phyloP scores from a whole-genome alignment of 2,329 filamentous ascomycete genomes.

The Fusarium ambrosium region DNA sequence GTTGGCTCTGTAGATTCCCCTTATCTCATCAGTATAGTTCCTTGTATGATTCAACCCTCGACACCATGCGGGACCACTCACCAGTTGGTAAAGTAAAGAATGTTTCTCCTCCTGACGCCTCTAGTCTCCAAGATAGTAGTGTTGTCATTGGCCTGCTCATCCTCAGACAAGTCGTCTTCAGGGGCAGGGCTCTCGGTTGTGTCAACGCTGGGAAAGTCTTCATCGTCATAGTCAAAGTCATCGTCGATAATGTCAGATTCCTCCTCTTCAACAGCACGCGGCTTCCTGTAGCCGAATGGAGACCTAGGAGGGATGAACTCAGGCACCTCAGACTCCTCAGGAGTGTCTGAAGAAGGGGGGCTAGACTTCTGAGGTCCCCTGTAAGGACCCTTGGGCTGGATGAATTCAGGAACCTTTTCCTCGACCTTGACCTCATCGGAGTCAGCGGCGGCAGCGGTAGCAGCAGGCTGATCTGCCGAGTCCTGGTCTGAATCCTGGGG shows the following conservation, averaged over 20 bases:
- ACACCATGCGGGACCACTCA: slow-evolving; percentile 44
- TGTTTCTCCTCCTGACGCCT: slow-evolving; percentile 51
- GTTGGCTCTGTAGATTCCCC: slow-evolving; percentile 77
- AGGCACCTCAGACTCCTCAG: slow-evolving; percentile 1
- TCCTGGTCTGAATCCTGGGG: neutral
- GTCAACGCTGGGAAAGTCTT: slow-evolving; percentile 21
- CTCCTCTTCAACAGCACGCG: slow-evolving; percentile 13
- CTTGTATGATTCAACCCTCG: slow-evolving; percentile 16
- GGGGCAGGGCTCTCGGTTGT: slow-evolving; percentile 5
- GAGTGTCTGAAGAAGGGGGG: neutral
- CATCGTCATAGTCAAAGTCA: slow-evolving; percentile 13
- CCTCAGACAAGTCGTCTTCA: slow-evolving; percentile 11
- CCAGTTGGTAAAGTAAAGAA: slow-evolving; percentile 70
- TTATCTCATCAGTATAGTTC: slow-evolving; percentile 55
- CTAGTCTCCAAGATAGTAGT: slow-evolving; percentile 30
- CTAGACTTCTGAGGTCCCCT: slow-evolving; percentile 13
- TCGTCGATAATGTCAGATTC: slow-evolving; percentile 20
- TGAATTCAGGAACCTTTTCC: neutral
- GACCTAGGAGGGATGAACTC: slow-evolving; percentile 6
- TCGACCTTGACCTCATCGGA: neutral
- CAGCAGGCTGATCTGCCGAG: neutral
- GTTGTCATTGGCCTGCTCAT: slow-evolving; percentile 17
- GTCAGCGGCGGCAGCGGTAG: neutral
- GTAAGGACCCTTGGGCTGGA: slow-evolving; percentile 29
- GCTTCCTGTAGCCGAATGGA: neutral